These are phyloP conservation scores for Barnettozyma sucrosica DNA, from an alignment of 805 yeast species.

Conservation along the genomic window DNA sequence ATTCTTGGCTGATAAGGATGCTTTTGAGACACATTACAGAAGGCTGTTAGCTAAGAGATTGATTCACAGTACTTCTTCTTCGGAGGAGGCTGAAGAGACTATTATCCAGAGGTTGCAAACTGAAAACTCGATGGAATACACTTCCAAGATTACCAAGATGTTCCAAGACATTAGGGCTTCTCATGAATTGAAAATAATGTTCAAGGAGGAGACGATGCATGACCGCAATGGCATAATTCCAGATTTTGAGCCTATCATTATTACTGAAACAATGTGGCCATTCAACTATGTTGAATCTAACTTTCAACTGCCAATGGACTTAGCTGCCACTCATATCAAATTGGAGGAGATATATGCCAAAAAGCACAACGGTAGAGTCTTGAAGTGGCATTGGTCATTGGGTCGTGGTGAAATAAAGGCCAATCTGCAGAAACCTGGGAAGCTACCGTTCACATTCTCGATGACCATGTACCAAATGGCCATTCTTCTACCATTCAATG, in stretches of 20 bases:
- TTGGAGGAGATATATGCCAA: conserved; percentile 63
- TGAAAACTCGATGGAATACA: conserved; percentile 87
- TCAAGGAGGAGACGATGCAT: conserved; percentile 42
- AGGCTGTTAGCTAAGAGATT: conserved; percentile 83
- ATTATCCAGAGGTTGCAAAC: conserved; percentile 82
- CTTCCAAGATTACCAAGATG: conserved; percentile 92
- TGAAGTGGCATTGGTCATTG: conserved; percentile 95
- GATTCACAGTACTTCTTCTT: conserved; percentile 78
- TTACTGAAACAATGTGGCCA: conserved; percentile 92
- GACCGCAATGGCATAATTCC: conserved; percentile 30
- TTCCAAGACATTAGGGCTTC: conserved; percentile 89
- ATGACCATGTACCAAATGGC: conserved; percentile 86
- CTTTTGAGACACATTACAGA: conserved; percentile 90
- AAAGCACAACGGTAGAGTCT: conserved; percentile 80
- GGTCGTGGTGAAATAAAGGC: conserved; percentile 91
- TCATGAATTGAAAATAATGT: conserved; percentile 59
- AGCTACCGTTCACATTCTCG: conserved; percentile 73
- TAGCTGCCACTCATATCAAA: conserved; percentile 57
- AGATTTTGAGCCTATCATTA: conserved; percentile 68
- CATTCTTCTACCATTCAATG: conserved; percentile 78
- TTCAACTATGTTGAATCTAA: conserved; percentile 35
- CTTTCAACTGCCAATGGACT: conserved; percentile 59
- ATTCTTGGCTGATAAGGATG: conserved; percentile 89
- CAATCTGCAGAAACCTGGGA: conserved; percentile 72
- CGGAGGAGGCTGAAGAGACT: conserved; percentile 74